Evolutionary conservation across 2,329 filamentous ascomycete species (phyloP).

Genomic region (Fusarium ambrosium): DNA sequence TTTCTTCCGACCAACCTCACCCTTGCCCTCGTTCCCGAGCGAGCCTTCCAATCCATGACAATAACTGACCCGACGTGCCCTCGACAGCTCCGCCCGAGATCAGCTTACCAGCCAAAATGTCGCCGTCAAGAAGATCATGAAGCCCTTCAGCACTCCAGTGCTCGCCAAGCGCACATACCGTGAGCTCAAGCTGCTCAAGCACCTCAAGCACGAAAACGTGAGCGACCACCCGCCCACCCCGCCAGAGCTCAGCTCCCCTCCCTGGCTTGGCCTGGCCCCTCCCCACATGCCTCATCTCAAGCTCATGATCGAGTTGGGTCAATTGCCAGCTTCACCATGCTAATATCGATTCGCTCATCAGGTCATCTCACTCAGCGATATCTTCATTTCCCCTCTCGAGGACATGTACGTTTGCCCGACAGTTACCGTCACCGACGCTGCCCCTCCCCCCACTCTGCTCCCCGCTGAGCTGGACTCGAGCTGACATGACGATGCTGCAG

Average conservation of each 20-base stretch:
- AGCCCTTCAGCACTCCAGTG: conserved; percentile 99
- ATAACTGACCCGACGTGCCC: conserved; percentile 17
- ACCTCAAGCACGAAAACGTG: conserved; percentile 97
- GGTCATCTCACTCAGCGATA: conserved; percentile 99
- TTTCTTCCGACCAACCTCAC: conserved; percentile 13
- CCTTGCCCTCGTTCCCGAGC: background rate
- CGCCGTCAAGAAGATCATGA: conserved; percentile 99
- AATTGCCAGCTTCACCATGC: conserved; percentile 26
- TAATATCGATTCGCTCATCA: conserved; percentile 51
- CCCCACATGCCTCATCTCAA: background rate
- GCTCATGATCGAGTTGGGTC: background rate
- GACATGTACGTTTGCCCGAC: conserved; percentile 80
- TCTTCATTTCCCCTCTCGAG: conserved; percentile 98
- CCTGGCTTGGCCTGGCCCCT: background rate
- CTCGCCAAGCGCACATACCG: conserved; percentile 97
- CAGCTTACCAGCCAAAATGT: conserved; percentile 97
- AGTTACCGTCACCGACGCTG: conserved; percentile 20
- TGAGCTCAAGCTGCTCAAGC: conserved; percentile 97
- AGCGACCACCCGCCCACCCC: conserved; percentile 33
- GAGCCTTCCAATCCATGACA: background rate
- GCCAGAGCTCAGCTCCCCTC: conserved; percentile 44
- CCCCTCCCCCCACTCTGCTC: conserved; percentile 19
- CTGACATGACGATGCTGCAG: conserved; percentile 60
- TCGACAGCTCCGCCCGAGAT: conserved; percentile 88
- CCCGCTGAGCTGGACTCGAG: conserved; percentile 17